phyloP scores from a whole-genome alignment of 1,284 basidiomycete genomes.

The Tylopilus microsporus region DNA sequence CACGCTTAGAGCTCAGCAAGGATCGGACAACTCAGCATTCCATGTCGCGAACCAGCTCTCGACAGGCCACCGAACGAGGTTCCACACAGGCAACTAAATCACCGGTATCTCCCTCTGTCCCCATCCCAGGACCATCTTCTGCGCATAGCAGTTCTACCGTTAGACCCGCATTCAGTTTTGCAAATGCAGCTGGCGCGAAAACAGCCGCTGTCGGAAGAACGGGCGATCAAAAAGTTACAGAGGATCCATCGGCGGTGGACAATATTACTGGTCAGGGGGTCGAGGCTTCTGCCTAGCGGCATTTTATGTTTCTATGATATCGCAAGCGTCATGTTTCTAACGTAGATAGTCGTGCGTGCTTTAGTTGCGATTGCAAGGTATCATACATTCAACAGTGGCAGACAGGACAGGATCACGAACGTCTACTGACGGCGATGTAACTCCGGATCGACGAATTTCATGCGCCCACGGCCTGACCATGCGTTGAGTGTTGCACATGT shows the following conservation, averaged over 20 bases:
- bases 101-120: conserved; percentile 30
- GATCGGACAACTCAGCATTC: conserved; percentile 45
- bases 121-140: conserved; percentile 28
- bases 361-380: conserved; percentile 5
- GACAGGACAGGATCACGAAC: neutral
- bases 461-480: conserved; percentile 51
- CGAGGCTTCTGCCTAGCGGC: conserved; percentile 34
- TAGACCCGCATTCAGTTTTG: conserved; percentile 67
- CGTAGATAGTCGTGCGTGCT: neutral
- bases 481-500: neutral
- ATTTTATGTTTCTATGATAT: conserved; percentile 19
- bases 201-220: conserved; percentile 20
- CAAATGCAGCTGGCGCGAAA: conserved; percentile 52
- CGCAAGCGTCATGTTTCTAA: conserved; percentile 2
- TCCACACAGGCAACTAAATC: conserved; percentile 35
- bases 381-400: neutral
- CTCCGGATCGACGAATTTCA: conserved; percentile 66
- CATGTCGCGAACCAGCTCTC: conserved; percentile 71
- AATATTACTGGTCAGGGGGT: conserved; percentile 36
- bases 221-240: conserved; percentile 28
- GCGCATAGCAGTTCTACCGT: conserved; percentile 38
- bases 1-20: conserved; percentile 57
- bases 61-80: conserved; percentile 53
- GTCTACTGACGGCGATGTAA: conserved; percentile 29
- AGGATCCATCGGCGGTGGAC: conserved; percentile 10